Percentiles rank a stretch among this genome's conserved stretches.
Conservation (phyloP, 805 yeast species). For the Candida xyloterini region DNA sequence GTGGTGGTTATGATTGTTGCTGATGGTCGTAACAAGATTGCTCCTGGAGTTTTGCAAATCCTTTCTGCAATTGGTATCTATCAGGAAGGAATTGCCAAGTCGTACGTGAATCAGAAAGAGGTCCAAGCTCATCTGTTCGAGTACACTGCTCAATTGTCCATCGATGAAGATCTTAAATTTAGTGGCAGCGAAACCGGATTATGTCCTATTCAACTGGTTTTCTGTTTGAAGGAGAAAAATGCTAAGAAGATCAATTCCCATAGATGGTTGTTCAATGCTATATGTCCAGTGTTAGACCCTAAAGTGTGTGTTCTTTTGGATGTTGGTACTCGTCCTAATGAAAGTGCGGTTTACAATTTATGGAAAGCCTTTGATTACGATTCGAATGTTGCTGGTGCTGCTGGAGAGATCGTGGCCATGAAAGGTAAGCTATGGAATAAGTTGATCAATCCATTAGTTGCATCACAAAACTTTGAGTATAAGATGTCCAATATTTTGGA, state of each 20-base stretch:
- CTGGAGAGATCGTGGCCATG: conserved; percentile 96
- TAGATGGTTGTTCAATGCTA: conserved; percentile 94
- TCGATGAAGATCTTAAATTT: conserved; percentile 84
- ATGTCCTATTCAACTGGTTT: conserved; percentile 91
- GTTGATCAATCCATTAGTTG: conserved; percentile 85
- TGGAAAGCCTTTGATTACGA: conserved; percentile 98
- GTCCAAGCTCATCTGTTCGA: conserved; percentile 95
- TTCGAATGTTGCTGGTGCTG: conserved; percentile 97
- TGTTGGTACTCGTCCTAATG: conserved; percentile 97
- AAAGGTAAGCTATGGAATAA: conserved; percentile 86
- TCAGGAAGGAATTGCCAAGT: conserved; percentile 96
- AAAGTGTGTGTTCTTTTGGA: conserved; percentile 85
- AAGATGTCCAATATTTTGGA: conserved; percentile 95
- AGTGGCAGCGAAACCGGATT: conserved; percentile 86
- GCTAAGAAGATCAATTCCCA: conserved; percentile 95
- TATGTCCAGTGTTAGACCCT: conserved; percentile 89
- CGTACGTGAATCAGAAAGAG: conserved; percentile 84
- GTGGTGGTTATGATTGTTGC: conserved; percentile 88
- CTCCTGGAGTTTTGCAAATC: conserved; percentile 79
- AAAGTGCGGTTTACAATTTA: conserved; percentile 80
- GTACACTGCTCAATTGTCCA: conserved; percentile 91
- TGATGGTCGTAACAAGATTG: conserved; percentile 90
- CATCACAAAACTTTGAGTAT: conserved; percentile 94
- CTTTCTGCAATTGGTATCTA: conserved; percentile 94
- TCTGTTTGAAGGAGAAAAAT: conserved; percentile 89